Evolutionary conservation across 345 rosid genomes (phyloP), one percentile per base, ranked within the genome.

Genomic region (Linum lewisii): DNA sequence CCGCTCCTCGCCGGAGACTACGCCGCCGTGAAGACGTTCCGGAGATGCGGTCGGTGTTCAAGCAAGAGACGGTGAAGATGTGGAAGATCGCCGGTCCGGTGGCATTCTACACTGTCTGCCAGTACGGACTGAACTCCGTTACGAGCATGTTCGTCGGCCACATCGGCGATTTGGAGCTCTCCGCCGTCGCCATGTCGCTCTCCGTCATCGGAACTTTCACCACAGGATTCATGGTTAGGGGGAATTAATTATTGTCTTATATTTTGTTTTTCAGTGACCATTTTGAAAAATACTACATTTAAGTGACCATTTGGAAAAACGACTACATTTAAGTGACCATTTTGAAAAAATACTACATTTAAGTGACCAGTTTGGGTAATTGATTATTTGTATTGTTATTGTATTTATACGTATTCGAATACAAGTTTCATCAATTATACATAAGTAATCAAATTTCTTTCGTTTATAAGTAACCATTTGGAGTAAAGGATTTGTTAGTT

Each of bases 181-280:
- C 89, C 21, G 86, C 83, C 19, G 84, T 84, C 20, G 65, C 89
- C 5, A 78, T 87, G 58, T 71, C 87, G 23, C 82, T 81, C 58
- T 78, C 87, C 21, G 95, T 82, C 59, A 72, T 84, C n/a, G 85
- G 85, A 16, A 77, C 83, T 45, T 87, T 84, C 81, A 75, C 89
- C 66, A 84, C 82, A 61, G 89, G 95, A 21, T 84, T 87, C 78
- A 49, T 82, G 95, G 89, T 81, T 0, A 32, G 70, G 8, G 32
- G 32, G 55, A n/a, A n/a, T n/a, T n/a, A n/a, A n/a, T n/a, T n/a
- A n/a, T n/a, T 0, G 19, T 52, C 24, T 26, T 2, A 26, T 26
- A 6, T 26, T 26, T 26, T 26, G 32, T 26, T 26, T 26, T 26
- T 2, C 32, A 26, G n/a, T n/a, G n/a, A n/a, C n/a, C n/a, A n/a